Conservation (phyloP, 2,329 filamentous ascomycete genomes). For the Mycosphaerella arachidis region DNA sequence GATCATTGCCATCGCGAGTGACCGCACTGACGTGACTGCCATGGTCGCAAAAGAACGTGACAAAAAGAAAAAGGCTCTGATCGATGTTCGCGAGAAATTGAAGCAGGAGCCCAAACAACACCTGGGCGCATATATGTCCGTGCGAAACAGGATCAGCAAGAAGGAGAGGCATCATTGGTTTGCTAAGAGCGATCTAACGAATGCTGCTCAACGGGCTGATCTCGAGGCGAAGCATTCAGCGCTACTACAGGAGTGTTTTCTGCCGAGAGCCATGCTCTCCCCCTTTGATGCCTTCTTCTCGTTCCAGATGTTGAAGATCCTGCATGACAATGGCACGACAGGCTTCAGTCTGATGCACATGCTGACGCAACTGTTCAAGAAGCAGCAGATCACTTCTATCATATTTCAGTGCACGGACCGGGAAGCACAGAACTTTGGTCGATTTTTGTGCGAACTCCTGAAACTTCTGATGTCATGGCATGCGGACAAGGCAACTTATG, state of each 20-base stretch:
- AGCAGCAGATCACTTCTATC: constrained; percentile 72
- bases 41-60: constrained; percentile 63
- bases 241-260: constrained; percentile 82
- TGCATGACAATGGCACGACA: constrained; percentile 78
- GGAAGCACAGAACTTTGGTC: constrained; percentile 88
- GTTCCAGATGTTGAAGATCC: constrained; percentile 78
- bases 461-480: constrained; percentile 83
- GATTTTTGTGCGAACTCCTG: constrained; percentile 78
- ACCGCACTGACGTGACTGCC: constrained; percentile 68
- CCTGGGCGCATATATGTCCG: constrained; percentile 62
- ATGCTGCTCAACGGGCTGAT: constrained; percentile 26
- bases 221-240: constrained; percentile 65
- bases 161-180: constrained; percentile 79
- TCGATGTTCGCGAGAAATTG: constrained; percentile 64
- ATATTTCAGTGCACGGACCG: constrained; percentile 87
- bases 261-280: constrained; percentile 82
- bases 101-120: constrained; percentile 70
- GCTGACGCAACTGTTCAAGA: constrained; percentile 77
- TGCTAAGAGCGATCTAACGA: constrained; percentile 34
- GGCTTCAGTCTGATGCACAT: constrained; percentile 83
- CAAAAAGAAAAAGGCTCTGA: constrained; percentile 63
- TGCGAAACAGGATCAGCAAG: constrained; percentile 63
- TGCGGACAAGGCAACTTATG: constrained; percentile 67
- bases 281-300: constrained; percentile 84
- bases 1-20: constrained; percentile 61